Conservation (phyloP, 1,139 yeast genomes). For the Debaryomyces robertsiae region DNA sequence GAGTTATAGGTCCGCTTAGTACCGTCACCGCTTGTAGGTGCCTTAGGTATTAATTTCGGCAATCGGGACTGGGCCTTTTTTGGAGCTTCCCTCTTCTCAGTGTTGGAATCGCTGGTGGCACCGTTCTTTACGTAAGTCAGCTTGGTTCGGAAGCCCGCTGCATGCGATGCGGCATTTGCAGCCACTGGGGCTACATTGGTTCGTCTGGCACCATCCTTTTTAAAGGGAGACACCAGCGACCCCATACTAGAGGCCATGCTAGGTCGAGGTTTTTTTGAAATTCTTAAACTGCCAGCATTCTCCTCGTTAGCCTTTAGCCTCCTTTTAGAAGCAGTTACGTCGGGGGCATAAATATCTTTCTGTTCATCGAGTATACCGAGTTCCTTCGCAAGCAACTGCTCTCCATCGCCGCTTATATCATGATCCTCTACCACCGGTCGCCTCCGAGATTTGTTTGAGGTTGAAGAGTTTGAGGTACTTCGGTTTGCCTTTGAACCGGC, state of each 20-base stretch:
- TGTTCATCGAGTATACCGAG: neutral
- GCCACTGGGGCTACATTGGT: too few species aligned
- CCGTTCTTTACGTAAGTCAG: neutral
- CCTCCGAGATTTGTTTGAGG: slow-evolving; percentile 3
- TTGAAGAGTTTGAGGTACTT: neutral
- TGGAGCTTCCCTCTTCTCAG: too few species aligned
- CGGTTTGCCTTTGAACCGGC: neutral
- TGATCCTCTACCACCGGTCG: slow-evolving; percentile 18
- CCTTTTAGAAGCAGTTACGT: too few species aligned
- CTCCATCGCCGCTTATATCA: slow-evolving; percentile 28
- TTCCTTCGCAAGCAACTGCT: slow-evolving; percentile 19
- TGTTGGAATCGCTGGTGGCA: neutral
- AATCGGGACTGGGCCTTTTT: slow-evolving; percentile 2
- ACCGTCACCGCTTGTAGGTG: neutral
- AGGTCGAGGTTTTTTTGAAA: too few species aligned
- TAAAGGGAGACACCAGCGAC: too few species aligned
- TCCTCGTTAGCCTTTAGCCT: neutral
- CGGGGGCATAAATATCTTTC: neutral
- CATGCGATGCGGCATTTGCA: too few species aligned
- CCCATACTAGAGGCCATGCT: too few species aligned
- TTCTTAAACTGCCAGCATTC: too few species aligned
- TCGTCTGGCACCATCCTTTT: too few species aligned
- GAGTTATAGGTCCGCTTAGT: too few species aligned
- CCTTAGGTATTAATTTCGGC: slow-evolving; percentile 4
- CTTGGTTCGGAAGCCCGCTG: too few species aligned